Base-by-base conservation (phyloP, 208 protist genomes). In the Acanthamoeba culbertsoni region DNA sequence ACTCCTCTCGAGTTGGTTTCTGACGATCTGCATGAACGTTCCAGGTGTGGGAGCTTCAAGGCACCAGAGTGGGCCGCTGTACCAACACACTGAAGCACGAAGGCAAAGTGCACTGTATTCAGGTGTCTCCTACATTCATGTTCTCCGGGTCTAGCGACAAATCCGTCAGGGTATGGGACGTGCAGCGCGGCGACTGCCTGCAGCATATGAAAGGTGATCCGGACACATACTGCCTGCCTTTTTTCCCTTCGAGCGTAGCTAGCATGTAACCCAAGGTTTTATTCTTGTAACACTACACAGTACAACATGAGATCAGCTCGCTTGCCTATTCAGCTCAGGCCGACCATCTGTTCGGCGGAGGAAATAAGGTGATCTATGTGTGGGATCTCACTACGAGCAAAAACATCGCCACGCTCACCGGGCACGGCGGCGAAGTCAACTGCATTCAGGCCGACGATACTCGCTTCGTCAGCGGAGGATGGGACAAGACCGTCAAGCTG, bases 401-500 rank as follows among this genome's bases (percentile, higher is more conserved):
- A 4, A 89, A 45, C 79, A 42, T 57, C 51, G 53, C 35, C 4
- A 65, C 35, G 28, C 53, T 89, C 33, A 20, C 28, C 33, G 79
- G 79, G 16, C 79, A 89, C 35, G 35, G 53, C 45, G 79, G 79
- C 2, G 79, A 89, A 33, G 53, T 89, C 48, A 89, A 89, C 40
- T 63, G 48, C 35, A 26, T 89, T n/a, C 79, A 89, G 33, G 45
- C 79, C 33, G 45, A 57, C 53, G 31, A 23, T 7, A 31, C n/a
- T 1, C 45, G 79, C 2, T n/a, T 89, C 18, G 12, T 89, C 79
- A 65, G 48, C 4, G 79, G 79, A 3, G 40, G 79, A 23, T 89
- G 79, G 79, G 79, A 89, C 51, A 89, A 89, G 35, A 89, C 79
- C 20, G 45, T 89, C 23, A 59, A 45, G 31, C 45, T 89, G 45